Base-by-base conservation (phyloP, 371 early-diverging fungal genomes). In the Mortierella sp. region DNA sequence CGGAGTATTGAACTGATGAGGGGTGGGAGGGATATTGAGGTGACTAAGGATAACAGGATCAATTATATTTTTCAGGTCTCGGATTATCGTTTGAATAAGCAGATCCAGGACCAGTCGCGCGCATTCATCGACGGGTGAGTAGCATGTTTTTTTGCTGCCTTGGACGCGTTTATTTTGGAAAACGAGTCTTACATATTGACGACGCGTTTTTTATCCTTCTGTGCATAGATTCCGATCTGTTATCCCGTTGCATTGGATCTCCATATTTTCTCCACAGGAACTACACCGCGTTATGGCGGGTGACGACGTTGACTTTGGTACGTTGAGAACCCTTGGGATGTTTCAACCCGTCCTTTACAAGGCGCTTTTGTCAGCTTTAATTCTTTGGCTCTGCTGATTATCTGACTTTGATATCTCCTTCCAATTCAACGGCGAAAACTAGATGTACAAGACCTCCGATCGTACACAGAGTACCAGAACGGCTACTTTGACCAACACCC, bases 281-380 rank as follows among this genome's bases (percentile, higher is more conserved):
- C 84, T 98, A 47, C 96, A 97, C 71, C 92, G 94, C 7, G 93
- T 98, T 1, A 90, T 98, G 76, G 95, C 95, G 24, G 98, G 98
- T 13, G 94, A 95, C 77, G 92, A 93, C 73, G 89, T 85, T 28
- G 92, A 93, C 78, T 93, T 93, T 82, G 92, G 93, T 91, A 90
- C 82, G 77, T 45, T 38, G 5, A 38, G 42, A 38, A 38, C 42
- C 42, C 42, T 3, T 38, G 42, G 26, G 57, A 55, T 31, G 28
- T 57, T 7, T 54, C 54, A 19, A 19, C 6, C 21, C 7, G 21
- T 19, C 50, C 8, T 48, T 48, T 16, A 21, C 21, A 19, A 54
- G 19, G 19, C 13, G 21, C 21, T n/a, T n/a, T n/a, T 24, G 7
- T 54, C 24, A 0, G n/a, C 19, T 60, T 10, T 7, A 21, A 38